Evolutionary conservation across 106 monocot genomes (phyloP), one percentile per base, ranked within the genome.

Genomic region (Apostasia shenzhenica): DNA sequence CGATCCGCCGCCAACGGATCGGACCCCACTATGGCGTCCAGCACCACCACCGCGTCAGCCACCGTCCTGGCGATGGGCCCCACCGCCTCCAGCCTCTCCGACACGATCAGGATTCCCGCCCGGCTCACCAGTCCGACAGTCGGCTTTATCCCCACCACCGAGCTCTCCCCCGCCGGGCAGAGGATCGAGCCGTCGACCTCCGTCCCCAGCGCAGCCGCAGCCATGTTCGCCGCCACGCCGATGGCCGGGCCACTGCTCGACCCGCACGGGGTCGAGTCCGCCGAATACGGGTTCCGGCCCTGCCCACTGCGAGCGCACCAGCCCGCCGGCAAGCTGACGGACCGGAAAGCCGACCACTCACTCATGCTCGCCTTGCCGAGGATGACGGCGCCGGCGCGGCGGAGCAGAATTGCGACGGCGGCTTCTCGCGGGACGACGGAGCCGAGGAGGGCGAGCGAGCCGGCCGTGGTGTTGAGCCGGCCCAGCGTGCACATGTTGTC

Each of bases 161-260:
- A 65, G 8, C 81, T 83, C 13, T 3, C 8, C 11, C 65, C 69
- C 2, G 83, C 45, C 0, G 92, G 91, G 55, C 85, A 92, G 13
- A 85, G 48, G 70, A 92, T 92, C 1, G 92, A 88, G 11, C 88
- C 92, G 38, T 80, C 85, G 0, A 85, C 85, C 66, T 92, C 88
- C 37, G 85, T 81, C 8, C 85, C 92, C 51, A 92, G 47, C 4
- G 88, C 59, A 55, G 83, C 78, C 14, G 80, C 41, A 1, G 51
- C 88, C 80, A 88, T 61, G 72, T 83, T 79, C 40, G 88, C 82
- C 11, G 92, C 92, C 40, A 63, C 88, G 1, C 85, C 78, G 10
- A 94, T 94, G 41, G 93, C 84, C 1, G 93, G 80, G 0, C 93
- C 93, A 52, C 80, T 94, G 82, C 89, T 94, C 12, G 93, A 94